A percentile compares a stretch with the other conserved stretches of the same genome.
phyloP scores from a whole-genome alignment of 805 yeast genomes.

The Wickerhamiella allomyrinae region DNA sequence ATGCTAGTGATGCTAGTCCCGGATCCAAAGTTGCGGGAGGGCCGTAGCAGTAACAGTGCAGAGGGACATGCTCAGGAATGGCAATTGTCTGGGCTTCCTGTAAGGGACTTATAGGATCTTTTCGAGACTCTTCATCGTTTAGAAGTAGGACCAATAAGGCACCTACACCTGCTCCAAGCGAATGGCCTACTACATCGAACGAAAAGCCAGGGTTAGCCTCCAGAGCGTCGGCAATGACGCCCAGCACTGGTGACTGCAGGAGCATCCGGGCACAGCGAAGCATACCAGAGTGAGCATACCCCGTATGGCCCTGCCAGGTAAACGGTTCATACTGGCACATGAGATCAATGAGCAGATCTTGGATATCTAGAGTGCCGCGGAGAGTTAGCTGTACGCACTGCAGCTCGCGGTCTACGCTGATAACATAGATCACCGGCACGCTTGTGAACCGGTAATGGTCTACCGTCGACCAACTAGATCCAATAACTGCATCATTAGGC shows the following conservation, averaged over 20 bases:
- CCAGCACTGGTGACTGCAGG: conserved; percentile 18
- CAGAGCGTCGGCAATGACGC: conserved; percentile 18
- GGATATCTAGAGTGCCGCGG: conserved; percentile 24
- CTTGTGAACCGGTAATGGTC: conserved; percentile 15
- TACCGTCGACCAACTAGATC: conserved; percentile 21
- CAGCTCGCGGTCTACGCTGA: conserved; percentile 22
- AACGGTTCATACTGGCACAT: conserved; percentile 22
- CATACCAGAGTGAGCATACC: conserved; percentile 24
- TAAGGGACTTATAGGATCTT: too few species aligned
- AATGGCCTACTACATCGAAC: conserved; percentile 24
- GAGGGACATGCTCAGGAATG: conserved; percentile 16
- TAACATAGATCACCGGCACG: conserved; percentile 23
- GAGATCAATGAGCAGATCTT: conserved; percentile 23
- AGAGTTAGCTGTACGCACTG: conserved; percentile 23
- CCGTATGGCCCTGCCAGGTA: conserved; percentile 19
- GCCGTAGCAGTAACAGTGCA: conserved; percentile 23
- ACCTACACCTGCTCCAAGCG: conserved; percentile 25
- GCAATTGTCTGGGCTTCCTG: too few species aligned
- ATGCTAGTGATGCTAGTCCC: conserved; percentile 17
- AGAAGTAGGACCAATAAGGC: conserved; percentile 21
- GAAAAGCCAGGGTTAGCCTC: conserved; percentile 21
- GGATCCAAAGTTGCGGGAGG: conserved; percentile 23
- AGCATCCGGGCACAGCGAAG: conserved; percentile 19
- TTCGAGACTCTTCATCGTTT: conserved; percentile 7
- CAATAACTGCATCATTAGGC: conserved; percentile 20